Conservation (phyloP, 1,284 basidiomycete species). For the Termitomyces sp. region DNA sequence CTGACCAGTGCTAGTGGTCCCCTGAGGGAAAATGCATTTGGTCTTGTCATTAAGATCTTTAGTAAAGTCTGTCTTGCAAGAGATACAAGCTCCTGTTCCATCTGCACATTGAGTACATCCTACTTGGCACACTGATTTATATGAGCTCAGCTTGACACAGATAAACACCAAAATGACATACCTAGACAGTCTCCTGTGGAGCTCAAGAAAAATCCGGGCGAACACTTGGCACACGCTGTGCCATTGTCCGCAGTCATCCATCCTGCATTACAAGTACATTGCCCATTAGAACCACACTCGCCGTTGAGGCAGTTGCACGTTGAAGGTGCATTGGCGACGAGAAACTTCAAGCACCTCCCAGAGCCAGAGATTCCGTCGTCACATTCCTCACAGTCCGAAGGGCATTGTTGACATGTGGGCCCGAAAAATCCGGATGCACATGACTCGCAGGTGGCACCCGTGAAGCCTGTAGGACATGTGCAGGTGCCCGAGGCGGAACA, state of each 20-base stretch:
- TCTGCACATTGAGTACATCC: constrained; percentile 69
- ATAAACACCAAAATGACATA: constrained; percentile 27
- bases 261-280: constrained; percentile 71
- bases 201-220: constrained; percentile 67
- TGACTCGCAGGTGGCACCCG: constrained; percentile 70
- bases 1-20: constrained; percentile 47
- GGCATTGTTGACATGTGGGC: constrained; percentile 61
- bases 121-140: constrained; percentile 52
- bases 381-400: constrained; percentile 60
- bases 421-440: constrained; percentile 73
- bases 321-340: constrained; percentile 47
- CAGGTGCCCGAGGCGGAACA: constrained; percentile 69
- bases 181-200: constrained; percentile 69
- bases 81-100: constrained; percentile 60
- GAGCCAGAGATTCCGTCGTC: constrained; percentile 73
- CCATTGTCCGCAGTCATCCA: constrained; percentile 69
- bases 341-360: constrained; percentile 57
- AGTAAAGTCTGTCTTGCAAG: constrained; percentile 66
- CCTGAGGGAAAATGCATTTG: constrained; percentile 51
- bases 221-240: constrained; percentile 69
- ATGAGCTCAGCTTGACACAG: constrained; percentile 13
- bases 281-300: constrained; percentile 56
- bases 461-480: constrained; percentile 66
- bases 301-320: constrained; percentile 79
- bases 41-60: constrained; percentile 63